Percentiles rank a stretch among this genome's conserved stretches.
These are phyloP conservation scores for Globisporangium splendens DNA, from an alignment of 352 stramenopile species.

Conservation along the genomic window DNA sequence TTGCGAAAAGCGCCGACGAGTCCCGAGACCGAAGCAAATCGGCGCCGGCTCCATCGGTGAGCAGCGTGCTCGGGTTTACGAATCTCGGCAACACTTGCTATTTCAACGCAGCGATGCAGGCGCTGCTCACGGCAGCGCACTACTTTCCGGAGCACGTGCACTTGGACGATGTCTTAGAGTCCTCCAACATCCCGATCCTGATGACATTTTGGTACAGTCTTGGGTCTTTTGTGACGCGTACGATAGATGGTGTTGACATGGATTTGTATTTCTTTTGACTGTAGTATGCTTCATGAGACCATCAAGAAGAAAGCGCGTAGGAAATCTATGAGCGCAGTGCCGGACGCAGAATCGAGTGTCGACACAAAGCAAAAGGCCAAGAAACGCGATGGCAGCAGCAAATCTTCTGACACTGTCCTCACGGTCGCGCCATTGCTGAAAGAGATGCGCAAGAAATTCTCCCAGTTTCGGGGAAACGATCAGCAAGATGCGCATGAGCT, in stretches of 20 bases:
- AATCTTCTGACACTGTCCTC: slow-evolving; percentile 37
- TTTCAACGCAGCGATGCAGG: slow-evolving; percentile 89
- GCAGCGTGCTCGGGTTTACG: slow-evolving; percentile 58
- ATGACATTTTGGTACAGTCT: slow-evolving; percentile 55
- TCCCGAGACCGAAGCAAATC: not conserved
- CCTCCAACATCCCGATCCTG: slow-evolving; percentile 88
- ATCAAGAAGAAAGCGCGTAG: slow-evolving; percentile 48
- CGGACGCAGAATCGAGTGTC: slow-evolving; percentile 15
- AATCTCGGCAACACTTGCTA: slow-evolving; percentile 96
- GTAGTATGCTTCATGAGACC: slow-evolving; percentile 54
- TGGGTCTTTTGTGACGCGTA: not conserved
- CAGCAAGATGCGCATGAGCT: slow-evolving; percentile 98
- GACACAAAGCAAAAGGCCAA: slow-evolving; percentile 17
- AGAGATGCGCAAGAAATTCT: slow-evolving; percentile 80
- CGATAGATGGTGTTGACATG: not conserved
- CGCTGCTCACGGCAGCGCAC: slow-evolving; percentile 87
- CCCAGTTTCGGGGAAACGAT: slow-evolving; percentile 90
- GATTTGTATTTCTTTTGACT: slow-evolving; percentile 3
- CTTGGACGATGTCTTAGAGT: slow-evolving; percentile 41
- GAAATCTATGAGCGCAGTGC: slow-evolving; percentile 4
- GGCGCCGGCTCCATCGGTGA: slow-evolving; percentile 7
- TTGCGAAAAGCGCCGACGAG: not conserved
- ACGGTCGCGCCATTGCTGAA: slow-evolving; percentile 61
- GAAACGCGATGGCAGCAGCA: slow-evolving; percentile 16
- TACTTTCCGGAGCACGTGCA: slow-evolving; percentile 56